phyloP scores from a whole-genome alignment of 2,329 filamentous ascomycete genomes.

The Pseudocercospora macadamiae region DNA sequence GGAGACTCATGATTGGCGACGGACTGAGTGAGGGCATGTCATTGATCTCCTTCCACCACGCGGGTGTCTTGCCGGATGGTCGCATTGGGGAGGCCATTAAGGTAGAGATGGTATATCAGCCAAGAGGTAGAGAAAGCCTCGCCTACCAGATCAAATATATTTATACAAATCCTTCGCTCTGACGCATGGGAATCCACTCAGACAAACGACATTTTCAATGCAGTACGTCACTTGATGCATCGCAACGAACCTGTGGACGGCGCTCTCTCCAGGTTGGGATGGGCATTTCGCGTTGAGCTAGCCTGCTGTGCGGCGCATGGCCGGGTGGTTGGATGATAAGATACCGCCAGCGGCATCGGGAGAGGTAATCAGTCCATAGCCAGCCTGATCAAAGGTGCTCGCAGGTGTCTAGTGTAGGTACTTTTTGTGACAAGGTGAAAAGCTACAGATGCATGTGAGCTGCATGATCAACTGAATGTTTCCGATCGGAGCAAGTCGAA shows the following conservation, averaged over 20 bases:
- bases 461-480: too few relatives aligned
- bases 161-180: not conserved
- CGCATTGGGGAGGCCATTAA: not conserved
- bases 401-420: not conserved
- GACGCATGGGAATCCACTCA: not conserved
- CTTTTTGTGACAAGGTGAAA: not conserved
- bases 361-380: not conserved
- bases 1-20: slow-evolving; percentile 19
- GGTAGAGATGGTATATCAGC: not conserved
- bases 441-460: too few relatives aligned
- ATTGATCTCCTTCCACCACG: slow-evolving; percentile 7
- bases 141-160: not conserved
- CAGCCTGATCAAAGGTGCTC: not conserved
- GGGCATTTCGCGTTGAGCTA: not conserved
- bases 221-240: slow-evolving; percentile 6
- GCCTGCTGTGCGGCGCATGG: not conserved
- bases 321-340: not conserved
- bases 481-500: too few relatives aligned
- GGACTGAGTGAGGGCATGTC: not conserved
- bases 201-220: not conserved
- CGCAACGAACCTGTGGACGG: too few relatives aligned
- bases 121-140: not conserved
- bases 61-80: slow-evolving; percentile 4
- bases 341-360: not conserved
- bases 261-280: not conserved